Base-by-base conservation (phyloP, 2,329 filamentous ascomycete species). In the Diaporthe ampelina region DNA sequence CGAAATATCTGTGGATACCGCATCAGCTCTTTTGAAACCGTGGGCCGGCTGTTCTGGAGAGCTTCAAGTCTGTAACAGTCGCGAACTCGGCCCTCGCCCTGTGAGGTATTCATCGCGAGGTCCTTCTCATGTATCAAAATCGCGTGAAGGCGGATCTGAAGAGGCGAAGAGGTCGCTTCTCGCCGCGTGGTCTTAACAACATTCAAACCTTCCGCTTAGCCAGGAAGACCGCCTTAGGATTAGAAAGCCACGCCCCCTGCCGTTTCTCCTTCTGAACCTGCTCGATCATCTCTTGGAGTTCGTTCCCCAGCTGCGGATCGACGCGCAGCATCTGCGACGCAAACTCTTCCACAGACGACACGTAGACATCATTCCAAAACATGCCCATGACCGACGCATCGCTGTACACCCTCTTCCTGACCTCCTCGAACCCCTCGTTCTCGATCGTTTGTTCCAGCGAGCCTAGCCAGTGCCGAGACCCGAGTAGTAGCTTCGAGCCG, bases 281-380 rank as follows among this genome's bases (percentile, higher is more conserved):
- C 19, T 15, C 26, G 24, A 50, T 48, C 61, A 65, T 32, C 7
- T 50, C 43, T 26, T 50, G 61, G 5, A 65, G 26, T 29, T 65
- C 61, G 2, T 26, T 21, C 6, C 43, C 61, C 26, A 65, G 26
- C 0, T n/a, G 10, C 19, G 61, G 61, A 35, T 65, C 43, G 0
- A 65, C 19, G 2, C 11, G 5, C 43, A 65, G 35, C 61, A 65
- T 50, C 26, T 50, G 61, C 43, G 4, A 19, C 37, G 61, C 43
- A 2, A 65, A 50, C 21, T 65, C 61, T 0, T 65, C 61, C 3
- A 50, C 61, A 6, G 61, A 65, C 11, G 26, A 29, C 19, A 35
- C 21, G 6, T 50, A 65, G 4, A 65, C 7, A n/a, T 65, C 61
- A 10, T 65, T 65, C 61, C 61, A 65, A 15, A 65, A 65, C 43